Base-by-base conservation (phyloP, 2,329 filamentous ascomycete species). In the Pseudogymnoascus destructans region DNA sequence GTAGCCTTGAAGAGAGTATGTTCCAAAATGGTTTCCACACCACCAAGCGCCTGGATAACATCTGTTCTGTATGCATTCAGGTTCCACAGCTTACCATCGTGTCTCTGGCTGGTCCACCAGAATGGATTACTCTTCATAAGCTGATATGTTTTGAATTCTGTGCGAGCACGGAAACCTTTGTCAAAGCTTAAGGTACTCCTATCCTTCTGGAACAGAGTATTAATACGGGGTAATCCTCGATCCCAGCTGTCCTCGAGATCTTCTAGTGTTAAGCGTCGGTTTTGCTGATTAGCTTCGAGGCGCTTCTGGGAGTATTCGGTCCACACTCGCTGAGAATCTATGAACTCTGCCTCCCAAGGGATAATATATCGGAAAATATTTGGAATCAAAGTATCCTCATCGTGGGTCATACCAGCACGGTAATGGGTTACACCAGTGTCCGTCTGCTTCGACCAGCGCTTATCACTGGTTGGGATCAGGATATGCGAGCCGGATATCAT, bases 281-380 rank as follows among this genome's bases (percentile, higher is more conserved):
- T 98, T 71, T 98, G 93, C 66, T 97, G 92, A 68, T 96, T 95
- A 17, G 93, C 95, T 70, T 98, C 93, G 63, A 95, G 79, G 52
- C 93, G 86, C 77, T 98, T 98, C 74, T 98, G 93, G 0, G 92
- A 96, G 69, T 98, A 98, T 67, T 98, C 93, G 23, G 93, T 97
- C 93, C 93, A 98, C 1, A 98, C 93, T 65, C 95, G 86, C 71
- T 98, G 95, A 3, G 93, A 98, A 70, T 98, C 95, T 64, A 97
- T 95, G 72, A 98, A 98, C 70, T 98, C 93, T 1, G 92, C 89
- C 71, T 98, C 93, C 93, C 93, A 98, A 0, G 93, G 92, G 63
- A 97, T 95, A 70, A 98, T 97, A 73, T 98, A 98, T 61, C 93
- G 85, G 84, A 97, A 97, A 66, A 98, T 98, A 70, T 98, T 97